Evolutionary conservation across 2,329 filamentous ascomycete species (phyloP).

Genomic region (Colletotrichum paranaense): DNA sequence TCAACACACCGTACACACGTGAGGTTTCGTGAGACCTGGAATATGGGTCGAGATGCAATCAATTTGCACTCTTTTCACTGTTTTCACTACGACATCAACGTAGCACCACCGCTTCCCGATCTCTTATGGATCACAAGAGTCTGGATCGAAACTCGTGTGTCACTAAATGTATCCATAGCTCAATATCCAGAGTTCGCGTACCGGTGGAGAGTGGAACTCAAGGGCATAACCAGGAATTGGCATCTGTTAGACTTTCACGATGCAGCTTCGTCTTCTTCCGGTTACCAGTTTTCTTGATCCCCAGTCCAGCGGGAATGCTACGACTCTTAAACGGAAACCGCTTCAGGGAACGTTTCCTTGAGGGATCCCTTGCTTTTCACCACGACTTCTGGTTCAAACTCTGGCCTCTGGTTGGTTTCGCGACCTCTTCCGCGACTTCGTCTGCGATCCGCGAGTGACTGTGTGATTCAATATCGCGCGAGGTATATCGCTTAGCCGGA

Average conservation of each 20-base stretch:
- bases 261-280: background rate
- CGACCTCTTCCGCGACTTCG: too few species aligned
- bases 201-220: background rate
- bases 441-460: too few species aligned
- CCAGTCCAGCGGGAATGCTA: background rate
- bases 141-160: background rate
- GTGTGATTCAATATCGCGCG: background rate
- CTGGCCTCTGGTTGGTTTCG: background rate
- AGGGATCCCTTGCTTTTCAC: background rate
- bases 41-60: background rate
- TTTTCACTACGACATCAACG: background rate
- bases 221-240: background rate
- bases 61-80: background rate
- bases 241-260: background rate
- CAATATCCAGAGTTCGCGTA: background rate
- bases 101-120: background rate
- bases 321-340: constrained; percentile 9
- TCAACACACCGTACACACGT: background rate
- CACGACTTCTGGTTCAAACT: background rate
- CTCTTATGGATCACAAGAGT: background rate
- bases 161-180: too few species aligned
- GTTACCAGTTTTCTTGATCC: too few species aligned
- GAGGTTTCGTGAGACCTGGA: background rate
- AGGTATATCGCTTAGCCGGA: background rate
- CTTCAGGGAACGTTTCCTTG: constrained; percentile 7